Conservation (phyloP, 495 filamentous ascomycete genomes). For the Amphirosellinia nigrospora region DNA sequence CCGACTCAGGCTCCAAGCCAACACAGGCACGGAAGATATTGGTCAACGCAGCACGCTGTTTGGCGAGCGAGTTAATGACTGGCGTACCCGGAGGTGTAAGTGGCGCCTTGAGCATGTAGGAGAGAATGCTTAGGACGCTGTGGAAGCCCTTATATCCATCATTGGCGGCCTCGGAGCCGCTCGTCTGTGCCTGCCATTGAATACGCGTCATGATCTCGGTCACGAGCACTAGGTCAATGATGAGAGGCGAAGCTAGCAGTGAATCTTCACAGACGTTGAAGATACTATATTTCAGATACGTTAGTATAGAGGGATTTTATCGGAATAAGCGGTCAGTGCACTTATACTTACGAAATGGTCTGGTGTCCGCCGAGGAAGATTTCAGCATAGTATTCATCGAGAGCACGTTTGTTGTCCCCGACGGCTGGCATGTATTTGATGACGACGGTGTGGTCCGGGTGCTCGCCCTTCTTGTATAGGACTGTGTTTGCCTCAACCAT, state of each 20-base stretch:
- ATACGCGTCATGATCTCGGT: constrained; percentile 99
- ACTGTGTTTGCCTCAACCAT: constrained; percentile 96
- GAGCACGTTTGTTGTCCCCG: constrained; percentile 97
- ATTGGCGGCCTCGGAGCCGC: constrained; percentile 49
- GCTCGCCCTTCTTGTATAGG: constrained; percentile 86
- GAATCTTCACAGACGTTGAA: constrained; percentile 99
- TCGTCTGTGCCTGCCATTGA: constrained; percentile 74
- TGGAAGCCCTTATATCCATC: constrained; percentile 92
- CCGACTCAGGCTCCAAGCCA: constrained; percentile 95
- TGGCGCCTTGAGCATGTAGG: constrained; percentile 99
- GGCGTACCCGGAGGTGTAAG: constrained; percentile 94
- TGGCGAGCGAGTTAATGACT: constrained; percentile 93
- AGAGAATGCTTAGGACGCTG: constrained; percentile 94
- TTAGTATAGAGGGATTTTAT: neutral
- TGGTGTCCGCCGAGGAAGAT: constrained; percentile 99
- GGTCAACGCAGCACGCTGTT: constrained; percentile 92
- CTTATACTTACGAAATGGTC: constrained; percentile 74
- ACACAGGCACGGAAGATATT: constrained; percentile 99
- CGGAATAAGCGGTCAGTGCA: neutral
- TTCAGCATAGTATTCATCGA: constrained; percentile 99
- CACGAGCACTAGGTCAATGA: constrained; percentile 92
- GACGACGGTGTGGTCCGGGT: constrained; percentile 87
- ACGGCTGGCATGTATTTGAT: constrained; percentile 99
- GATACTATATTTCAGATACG: constrained; percentile 58
- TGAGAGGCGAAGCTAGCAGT: constrained; percentile 92